A percentile compares a stretch with the other conserved stretches of the same genome.
phyloP scores from a whole-genome alignment of 2,329 filamentous ascomycete species.

The Hortaea werneckii region DNA sequence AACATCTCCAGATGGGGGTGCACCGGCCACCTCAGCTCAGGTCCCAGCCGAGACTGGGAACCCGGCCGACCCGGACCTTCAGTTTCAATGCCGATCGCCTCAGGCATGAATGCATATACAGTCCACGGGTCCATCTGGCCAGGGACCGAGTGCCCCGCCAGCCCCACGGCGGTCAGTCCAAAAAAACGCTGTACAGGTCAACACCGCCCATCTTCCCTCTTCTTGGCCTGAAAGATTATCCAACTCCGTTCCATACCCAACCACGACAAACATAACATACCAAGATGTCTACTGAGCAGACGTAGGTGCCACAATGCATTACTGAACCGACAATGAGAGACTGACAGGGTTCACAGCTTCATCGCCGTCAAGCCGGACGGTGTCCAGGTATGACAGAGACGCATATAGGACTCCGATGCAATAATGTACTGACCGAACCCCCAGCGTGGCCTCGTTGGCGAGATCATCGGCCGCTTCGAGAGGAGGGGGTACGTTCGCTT shows the following conservation, averaged over 20 bases:
- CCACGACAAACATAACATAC: constrained; percentile 4
- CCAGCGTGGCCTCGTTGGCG: constrained; percentile 90
- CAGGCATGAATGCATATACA: too few relatives aligned
- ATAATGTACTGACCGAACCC: neutral
- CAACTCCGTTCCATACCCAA: too few relatives aligned
- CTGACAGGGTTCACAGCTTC: constrained; percentile 54
- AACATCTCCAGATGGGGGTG: neutral
- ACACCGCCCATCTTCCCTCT: constrained; percentile 36
- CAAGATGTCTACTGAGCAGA: constrained; percentile 65
- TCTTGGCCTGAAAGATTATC: constrained; percentile 36
- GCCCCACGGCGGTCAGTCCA: too few relatives aligned
- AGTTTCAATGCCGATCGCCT: too few relatives aligned
- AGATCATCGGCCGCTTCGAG: constrained; percentile 98
- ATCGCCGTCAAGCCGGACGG: constrained; percentile 99
- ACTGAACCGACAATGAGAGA: too few relatives aligned
- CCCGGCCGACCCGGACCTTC: neutral
- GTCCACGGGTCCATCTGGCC: too few relatives aligned
- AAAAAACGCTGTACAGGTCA: constrained; percentile 2
- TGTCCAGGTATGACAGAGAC: constrained; percentile 67
- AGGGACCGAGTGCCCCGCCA: too few relatives aligned
- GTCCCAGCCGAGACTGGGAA: neutral
- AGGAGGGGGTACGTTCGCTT: constrained; percentile 61
- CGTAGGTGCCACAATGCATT: constrained; percentile 47
- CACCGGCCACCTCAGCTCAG: neutral
- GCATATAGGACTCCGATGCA: neutral